These are phyloP conservation scores for Tympanopsis confertula DNA, from an alignment of 2,329 filamentous ascomycete genomes.

Conservation along the genomic window DNA sequence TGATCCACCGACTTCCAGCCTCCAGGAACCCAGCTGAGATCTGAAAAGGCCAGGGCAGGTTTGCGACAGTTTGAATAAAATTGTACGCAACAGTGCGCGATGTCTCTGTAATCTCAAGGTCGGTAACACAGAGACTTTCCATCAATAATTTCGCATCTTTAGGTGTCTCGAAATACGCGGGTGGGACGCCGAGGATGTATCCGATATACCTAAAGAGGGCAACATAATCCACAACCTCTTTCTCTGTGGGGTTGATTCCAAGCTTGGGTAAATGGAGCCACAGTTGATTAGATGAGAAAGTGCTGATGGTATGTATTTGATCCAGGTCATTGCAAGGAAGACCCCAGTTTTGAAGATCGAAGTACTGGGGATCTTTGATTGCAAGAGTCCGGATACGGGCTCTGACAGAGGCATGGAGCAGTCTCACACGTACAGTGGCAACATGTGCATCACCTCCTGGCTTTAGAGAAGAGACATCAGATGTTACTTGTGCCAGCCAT, in stretches of 20 bases:
- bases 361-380: constrained; percentile 42
- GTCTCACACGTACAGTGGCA: constrained; percentile 49
- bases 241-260: constrained; percentile 43
- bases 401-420: constrained; percentile 55
- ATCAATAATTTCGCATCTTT: constrained; percentile 16
- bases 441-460: constrained; percentile 50
- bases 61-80: constrained; percentile 22
- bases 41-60: constrained; percentile 18
- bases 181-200: constrained; percentile 15
- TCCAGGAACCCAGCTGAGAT: constrained; percentile 20
- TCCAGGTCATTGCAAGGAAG: constrained; percentile 57
- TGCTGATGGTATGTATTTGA: constrained; percentile 49
- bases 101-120: constrained; percentile 18
- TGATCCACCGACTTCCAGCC: constrained; percentile 22
- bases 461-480: constrained; percentile 41
- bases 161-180: constrained; percentile 11
- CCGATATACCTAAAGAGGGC: constrained; percentile 34
- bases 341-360: constrained; percentile 42
- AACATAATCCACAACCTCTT: constrained; percentile 51
- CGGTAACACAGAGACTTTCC: constrained; percentile 19
- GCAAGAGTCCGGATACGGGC: constrained; percentile 47
- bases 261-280: constrained; percentile 52
- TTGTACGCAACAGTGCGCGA: constrained; percentile 22
- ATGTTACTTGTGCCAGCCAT: constrained; percentile 42
- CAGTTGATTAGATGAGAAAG: constrained; percentile 50